Percentiles rank a stretch among this genome's conserved stretches.
phyloP scores from a whole-genome alignment of 2,329 filamentous ascomycete species.

The Claviceps sorghi region DNA sequence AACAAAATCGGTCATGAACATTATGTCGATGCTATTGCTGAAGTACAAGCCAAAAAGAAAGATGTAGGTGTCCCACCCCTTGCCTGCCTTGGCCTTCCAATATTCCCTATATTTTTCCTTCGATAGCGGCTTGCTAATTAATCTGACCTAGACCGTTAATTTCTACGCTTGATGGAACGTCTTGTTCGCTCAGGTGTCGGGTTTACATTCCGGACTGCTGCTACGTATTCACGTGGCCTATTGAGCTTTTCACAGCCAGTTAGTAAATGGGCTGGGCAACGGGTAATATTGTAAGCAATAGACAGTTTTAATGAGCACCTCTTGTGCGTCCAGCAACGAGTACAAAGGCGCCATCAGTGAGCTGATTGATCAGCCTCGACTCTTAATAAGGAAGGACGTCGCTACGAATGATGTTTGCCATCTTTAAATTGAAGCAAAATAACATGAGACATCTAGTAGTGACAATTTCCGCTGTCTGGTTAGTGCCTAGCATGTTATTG shows the following conservation, averaged over 20 bases:
- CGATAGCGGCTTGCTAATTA: slow-evolving; percentile 1
- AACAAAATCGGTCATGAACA: slow-evolving; percentile 96
- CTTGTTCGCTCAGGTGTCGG: background rate
- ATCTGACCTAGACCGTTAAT: slow-evolving; percentile 35
- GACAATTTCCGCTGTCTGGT: too few species aligned
- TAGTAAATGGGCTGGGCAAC: background rate
- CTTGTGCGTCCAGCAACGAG: background rate
- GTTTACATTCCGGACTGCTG: background rate
- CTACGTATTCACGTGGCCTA: background rate
- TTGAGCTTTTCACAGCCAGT: background rate
- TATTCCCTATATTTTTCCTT: background rate
- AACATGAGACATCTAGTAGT: background rate
- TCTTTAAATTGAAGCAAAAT: background rate
- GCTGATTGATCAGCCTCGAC: background rate
- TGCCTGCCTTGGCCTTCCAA: background rate
- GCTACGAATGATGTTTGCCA: background rate
- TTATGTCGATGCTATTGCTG: slow-evolving; percentile 94
- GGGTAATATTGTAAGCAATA: background rate
- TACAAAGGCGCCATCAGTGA: background rate
- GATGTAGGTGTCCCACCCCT: slow-evolving; percentile 37
- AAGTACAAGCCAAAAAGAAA: slow-evolving; percentile 95
- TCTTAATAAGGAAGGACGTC: background rate
- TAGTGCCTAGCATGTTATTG: too few species aligned
- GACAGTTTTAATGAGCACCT: background rate
- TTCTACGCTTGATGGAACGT: slow-evolving; percentile 30